These are phyloP conservation scores for Colletotrichum siamense DNA, from an alignment of 2,329 filamentous ascomycete species.

Conservation along the genomic window DNA sequence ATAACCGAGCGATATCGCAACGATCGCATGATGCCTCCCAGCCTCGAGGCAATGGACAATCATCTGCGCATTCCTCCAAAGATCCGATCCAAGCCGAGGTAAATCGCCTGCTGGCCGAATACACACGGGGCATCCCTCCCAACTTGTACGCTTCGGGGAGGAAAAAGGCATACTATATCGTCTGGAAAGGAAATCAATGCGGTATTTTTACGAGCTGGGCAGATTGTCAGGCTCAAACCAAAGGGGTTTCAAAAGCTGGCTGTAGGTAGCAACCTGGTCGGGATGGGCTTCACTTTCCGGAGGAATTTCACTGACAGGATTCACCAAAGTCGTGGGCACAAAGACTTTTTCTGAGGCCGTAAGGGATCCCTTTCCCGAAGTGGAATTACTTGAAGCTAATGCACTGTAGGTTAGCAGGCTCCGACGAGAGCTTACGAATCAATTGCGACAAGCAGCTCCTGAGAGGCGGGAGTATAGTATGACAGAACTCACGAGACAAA, in stretches of 20 bases:
- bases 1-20: neutral
- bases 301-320: neutral
- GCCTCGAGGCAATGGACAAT: fast-evolving
- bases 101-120: neutral
- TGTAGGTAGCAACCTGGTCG: neutral
- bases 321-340: neutral
- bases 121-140: neutral
- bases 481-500: fast-evolving
- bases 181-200: neutral
- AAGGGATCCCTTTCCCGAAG: neutral
- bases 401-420: neutral
- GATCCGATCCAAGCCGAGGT: neutral
- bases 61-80: neutral
- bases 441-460: neutral
- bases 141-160: neutral
- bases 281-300: neutral
- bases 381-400: neutral
- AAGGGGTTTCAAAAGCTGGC: neutral
- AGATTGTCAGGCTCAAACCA: neutral
- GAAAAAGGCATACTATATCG: neutral
- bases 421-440: neutral
- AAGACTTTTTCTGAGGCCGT: neutral
- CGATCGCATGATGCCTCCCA: neutral
- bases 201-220: fast-evolving
- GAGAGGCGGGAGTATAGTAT: neutral